Evolutionary conservation across 257 asterid species (phyloP), one percentile per base, ranked within the genome.

Genomic region (Henckelia pumila): DNA sequence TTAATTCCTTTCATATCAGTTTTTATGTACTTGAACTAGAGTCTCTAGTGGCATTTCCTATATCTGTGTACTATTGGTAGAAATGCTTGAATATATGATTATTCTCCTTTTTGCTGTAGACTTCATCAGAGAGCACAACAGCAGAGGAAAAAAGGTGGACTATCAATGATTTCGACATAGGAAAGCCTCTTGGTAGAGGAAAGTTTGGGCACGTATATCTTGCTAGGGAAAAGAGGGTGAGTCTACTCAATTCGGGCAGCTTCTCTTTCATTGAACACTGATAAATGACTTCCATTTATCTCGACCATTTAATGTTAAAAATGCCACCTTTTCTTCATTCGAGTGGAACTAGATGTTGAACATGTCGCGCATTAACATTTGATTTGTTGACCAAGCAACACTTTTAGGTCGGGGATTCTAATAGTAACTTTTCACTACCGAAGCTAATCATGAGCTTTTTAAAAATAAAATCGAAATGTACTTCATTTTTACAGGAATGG

Each of bases 121-220:
- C 73, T 25, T 74, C 84, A 53, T 71, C 83, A 10, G 86, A 80
- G 82, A 78, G 81, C 68, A 64, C 81, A 8, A 80, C 84, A 68
- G 79, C 78, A 56, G 88, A 84, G 81, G 82, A 82, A 67, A 85
- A 81, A 83, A 82, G 95, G 63, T 91, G 97, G 96, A 82, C 83
- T 28, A 77, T 91, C 47, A 81, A 70, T 33, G 96, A 88, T 73
- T 91, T 88, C 16, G 96, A 91, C 73, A 82, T 91, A 28, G 97
- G 97, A 70, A 91, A 88, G 83, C 95, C 97, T 74, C 96, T 91
- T 14, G 96, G 97, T 29, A 81, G 95, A 77, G 97, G 96, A 63
- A 91, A 91, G 77, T 91, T 91, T 76, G 96, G 97, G 7, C 96
- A 91, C 70, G 97, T 91, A 49, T 91, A 88, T 78, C 79, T 91